phyloP scores from a whole-genome alignment of 2,329 filamentous ascomycete genomes.

The Nannizziopsis barbatae region DNA sequence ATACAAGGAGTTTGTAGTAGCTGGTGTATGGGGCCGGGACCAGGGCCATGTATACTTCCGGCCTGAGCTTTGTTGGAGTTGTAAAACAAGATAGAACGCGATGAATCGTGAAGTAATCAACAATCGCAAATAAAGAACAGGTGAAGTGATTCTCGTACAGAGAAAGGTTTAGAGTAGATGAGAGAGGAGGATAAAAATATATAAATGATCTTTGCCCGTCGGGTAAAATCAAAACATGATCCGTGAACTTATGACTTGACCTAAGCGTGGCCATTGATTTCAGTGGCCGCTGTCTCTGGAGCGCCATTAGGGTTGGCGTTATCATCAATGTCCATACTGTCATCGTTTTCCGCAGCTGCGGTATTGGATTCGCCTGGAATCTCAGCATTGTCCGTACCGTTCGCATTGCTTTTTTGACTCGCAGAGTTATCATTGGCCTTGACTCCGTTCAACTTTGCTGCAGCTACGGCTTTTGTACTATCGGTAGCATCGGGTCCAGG shows the following conservation, averaged over 20 bases:
- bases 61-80: too few species aligned
- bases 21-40: too few species aligned
- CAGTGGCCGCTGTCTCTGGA: neutral
- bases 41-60: too few species aligned
- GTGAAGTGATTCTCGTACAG: neutral
- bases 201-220: neutral
- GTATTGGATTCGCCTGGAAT: neutral
- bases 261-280: constrained; percentile 2
- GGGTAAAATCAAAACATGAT: neutral
- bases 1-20: too few species aligned
- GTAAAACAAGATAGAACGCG: too few species aligned
- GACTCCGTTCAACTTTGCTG: constrained; percentile 5
- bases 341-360: neutral
- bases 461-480: neutral
- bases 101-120: too few species aligned
- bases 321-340: constrained; percentile 7
- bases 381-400: neutral
- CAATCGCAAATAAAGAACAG: neutral
- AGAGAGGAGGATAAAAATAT: too few species aligned
- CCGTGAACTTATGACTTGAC: neutral
- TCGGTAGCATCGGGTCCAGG: constrained; percentile 9
- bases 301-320: neutral
- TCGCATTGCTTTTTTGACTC: neutral
- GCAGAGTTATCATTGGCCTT: neutral
- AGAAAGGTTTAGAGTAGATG: too few species aligned